Evolutionary conservation across 805 yeast genomes (phyloP).

Genomic region (Zygosaccharomyces gambellarensis): DNA sequence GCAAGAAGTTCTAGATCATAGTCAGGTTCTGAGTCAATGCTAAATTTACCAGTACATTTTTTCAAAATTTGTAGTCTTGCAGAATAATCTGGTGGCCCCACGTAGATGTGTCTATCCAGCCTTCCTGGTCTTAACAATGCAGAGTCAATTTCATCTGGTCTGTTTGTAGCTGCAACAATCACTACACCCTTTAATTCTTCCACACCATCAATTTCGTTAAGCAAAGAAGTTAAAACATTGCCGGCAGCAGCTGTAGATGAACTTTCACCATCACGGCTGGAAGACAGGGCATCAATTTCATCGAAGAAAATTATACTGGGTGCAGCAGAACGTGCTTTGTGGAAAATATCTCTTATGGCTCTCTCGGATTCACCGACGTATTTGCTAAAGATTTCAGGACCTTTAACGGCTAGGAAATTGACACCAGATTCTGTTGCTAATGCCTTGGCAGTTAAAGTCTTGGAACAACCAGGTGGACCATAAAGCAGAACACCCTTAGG

Average conservation of each 20-base stretch:
- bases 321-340: slow-evolving; percentile 90
- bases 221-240: slow-evolving; percentile 81
- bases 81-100: slow-evolving; percentile 79
- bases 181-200: slow-evolving; percentile 92
- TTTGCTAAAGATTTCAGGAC: slow-evolving; percentile 92
- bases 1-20: slow-evolving; percentile 55
- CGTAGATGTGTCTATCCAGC: slow-evolving; percentile 87
- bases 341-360: slow-evolving; percentile 86
- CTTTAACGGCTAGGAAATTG: slow-evolving; percentile 90
- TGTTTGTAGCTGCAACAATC: slow-evolving; percentile 91
- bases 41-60: slow-evolving; percentile 65
- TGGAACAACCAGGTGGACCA: slow-evolving; percentile 99
- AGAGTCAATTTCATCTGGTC: slow-evolving; percentile 90
- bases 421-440: slow-evolving; percentile 93
- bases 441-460: slow-evolving; percentile 91
- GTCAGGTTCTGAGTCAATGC: slow-evolving; percentile 38
- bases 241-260: slow-evolving; percentile 65
- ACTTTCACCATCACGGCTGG: slow-evolving; percentile 64
- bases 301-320: slow-evolving; percentile 94
- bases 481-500: slow-evolving; percentile 91
- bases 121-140: slow-evolving; percentile 95
- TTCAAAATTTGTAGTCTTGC: slow-evolving; percentile 76
- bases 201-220: slow-evolving; percentile 96
- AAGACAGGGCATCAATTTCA: slow-evolving; percentile 91
- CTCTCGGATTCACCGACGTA: slow-evolving; percentile 95